Percentiles rank a stretch among this genome's conserved stretches.
These are phyloP conservation scores for Pachysandra terminalis DNA, from an alignment of 164 flowering plant genomes.

Conservation along the genomic window DNA sequence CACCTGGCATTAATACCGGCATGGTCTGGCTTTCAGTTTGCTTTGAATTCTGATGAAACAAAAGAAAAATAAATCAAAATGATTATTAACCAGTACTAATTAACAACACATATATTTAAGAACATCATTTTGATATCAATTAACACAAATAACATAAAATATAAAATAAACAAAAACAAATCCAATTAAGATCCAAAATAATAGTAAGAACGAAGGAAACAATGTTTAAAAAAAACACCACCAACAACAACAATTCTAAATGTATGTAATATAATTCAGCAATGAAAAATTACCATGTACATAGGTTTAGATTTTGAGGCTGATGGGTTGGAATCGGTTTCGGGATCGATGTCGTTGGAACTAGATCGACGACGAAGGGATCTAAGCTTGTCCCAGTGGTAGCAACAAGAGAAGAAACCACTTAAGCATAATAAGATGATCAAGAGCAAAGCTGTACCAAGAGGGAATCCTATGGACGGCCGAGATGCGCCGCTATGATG, in stretches of 20 bases:
- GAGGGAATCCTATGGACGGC: constrained; percentile 82
- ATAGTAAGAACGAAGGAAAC: background rate
- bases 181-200: background rate
- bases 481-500: constrained; percentile 57
- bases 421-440: constrained; percentile 70
- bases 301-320: constrained; percentile 41
- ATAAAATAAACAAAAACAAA: no score
- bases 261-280: no score
- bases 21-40: constrained; percentile 35
- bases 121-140: no score
- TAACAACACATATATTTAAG: no score
- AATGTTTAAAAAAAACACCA: no score
- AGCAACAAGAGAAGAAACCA: constrained; percentile 90
- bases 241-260: no score
- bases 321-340: constrained; percentile 13
- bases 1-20: constrained; percentile 90
- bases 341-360: constrained; percentile 27
- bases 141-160: no score
- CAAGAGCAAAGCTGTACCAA: constrained; percentile 75
- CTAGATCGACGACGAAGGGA: constrained; percentile 51
- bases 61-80: background rate
- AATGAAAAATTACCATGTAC: constrained; percentile 47
- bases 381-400: constrained; percentile 90
- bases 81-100: no score
- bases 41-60: constrained; percentile 31